Evolutionary conservation across 192 early-diverging fungal species (phyloP), one percentile per base, ranked within the genome.

Genomic region (Coemansia sp.): DNA sequence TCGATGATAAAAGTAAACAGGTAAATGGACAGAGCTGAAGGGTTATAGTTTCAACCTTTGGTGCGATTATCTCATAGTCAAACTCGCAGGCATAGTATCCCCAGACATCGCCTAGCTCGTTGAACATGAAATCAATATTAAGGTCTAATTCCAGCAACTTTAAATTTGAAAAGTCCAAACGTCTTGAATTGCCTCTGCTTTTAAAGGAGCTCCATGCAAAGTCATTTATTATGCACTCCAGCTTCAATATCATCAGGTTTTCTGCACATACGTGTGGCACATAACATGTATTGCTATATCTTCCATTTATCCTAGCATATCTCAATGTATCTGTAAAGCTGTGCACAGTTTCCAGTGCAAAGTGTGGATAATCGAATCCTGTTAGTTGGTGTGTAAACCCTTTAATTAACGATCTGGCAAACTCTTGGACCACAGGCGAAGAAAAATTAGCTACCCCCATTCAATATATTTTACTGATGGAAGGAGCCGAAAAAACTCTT

Each of bases 41-140:
- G n/a, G n/a, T n/a, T n/a, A n/a, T n/a, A 18, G 26, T 56, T n/a
- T 56, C 53, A 12, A 56, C 29, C 18, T 33, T 56, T 56, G 53
- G 53, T 56, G 53, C 30, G 33, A 33, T 56, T 16, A 56, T 29
- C 6, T 56, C 33, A 31, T 56, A 56, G 13, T 31, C 18, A 8
- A 56, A 56, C 15, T 15, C 3, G 21, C 23, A 2, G 3, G 46
- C 4, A 6, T 4, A 25, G 25, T 49, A n/a, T n/a, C n/a, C n/a
- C n/a, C n/a, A n/a, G n/a, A 25, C 2, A 4, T 25, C 4, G 4
- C 13, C 6, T 21, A 7, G 33, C 18, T n/a, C 18, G 29, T n/a
- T 40, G 18, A 0, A 7, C 15, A n/a, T n/a, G n/a, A n/a, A 5
- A 15, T 56, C 29, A 18, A 3, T 18, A n/a, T 4, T 18, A 56